Percentiles rank a stretch among this genome's conserved stretches.
These are phyloP conservation scores for Lentinula lateritia DNA, from an alignment of 768 basidiomycete genomes.

Conservation along the genomic window DNA sequence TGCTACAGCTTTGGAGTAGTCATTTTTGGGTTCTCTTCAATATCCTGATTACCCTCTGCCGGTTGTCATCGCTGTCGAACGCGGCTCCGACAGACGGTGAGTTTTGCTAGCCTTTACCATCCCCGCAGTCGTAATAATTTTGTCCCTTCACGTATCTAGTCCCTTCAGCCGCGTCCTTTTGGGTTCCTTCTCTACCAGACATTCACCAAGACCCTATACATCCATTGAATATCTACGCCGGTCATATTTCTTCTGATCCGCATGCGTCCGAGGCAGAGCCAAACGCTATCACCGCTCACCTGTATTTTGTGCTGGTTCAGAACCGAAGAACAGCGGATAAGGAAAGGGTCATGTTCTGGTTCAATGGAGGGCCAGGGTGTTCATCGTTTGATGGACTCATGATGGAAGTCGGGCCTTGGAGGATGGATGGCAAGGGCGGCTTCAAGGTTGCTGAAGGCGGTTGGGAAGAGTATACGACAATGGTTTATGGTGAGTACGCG, in stretches of 20 bases:
- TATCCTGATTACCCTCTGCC: neutral
- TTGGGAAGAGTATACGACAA: constrained; percentile 96
- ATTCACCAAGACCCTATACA: constrained; percentile 66
- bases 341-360: constrained; percentile 92
- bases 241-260: constrained; percentile 80
- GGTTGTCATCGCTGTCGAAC: neutral
- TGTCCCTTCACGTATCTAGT: constrained; percentile 29
- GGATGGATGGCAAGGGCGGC: constrained; percentile 64
- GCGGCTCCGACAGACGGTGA: constrained; percentile 38
- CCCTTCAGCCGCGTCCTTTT: constrained; percentile 81
- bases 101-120: constrained; percentile 9
- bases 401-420: constrained; percentile 98
- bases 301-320: constrained; percentile 88
- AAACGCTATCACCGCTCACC: constrained; percentile 67
- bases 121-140: neutral
- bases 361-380: constrained; percentile 97
- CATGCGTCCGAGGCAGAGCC: constrained; percentile 39
- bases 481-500: constrained; percentile 72
- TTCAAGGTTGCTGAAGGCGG: constrained; percentile 77
- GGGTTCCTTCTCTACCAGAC: constrained; percentile 70
- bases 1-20: neutral
- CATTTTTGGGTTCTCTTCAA: neutral
- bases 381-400: constrained; percentile 95
- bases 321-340: constrained; percentile 85
- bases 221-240: constrained; percentile 77